Conservation (phyloP, 768 basidiomycete species). For the Lepiota venenata region DNA sequence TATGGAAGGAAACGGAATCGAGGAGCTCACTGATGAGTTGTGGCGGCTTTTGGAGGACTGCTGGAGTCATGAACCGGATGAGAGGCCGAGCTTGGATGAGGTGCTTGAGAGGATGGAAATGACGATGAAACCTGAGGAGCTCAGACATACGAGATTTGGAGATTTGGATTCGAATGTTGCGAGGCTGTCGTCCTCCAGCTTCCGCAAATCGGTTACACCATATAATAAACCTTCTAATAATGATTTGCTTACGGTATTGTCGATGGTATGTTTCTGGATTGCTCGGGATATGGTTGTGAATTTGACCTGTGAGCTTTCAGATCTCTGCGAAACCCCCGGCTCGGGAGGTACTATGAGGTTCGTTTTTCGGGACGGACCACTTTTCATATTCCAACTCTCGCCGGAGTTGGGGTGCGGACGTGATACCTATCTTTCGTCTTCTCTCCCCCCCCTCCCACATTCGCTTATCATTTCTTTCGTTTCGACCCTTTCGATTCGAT, state of each 20-base stretch:
- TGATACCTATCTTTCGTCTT: too few relatives aligned
- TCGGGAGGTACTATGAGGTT: neutral
- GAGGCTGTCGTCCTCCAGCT: slow-evolving; percentile 3
- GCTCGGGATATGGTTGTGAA: neutral
- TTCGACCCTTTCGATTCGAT: too few relatives aligned
- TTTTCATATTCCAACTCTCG: too few relatives aligned
- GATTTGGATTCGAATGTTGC: neutral
- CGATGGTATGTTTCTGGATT: slow-evolving; percentile 1
- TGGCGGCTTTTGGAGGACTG: slow-evolving; percentile 9
- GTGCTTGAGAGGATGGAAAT: slow-evolving; percentile 6
- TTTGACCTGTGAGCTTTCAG: too few relatives aligned
- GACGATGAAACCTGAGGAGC: slow-evolving; percentile 5
- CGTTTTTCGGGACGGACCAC: neutral
- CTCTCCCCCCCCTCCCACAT: too few relatives aligned
- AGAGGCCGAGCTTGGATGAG: neutral
- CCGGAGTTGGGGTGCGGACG: too few relatives aligned
- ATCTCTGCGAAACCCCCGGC: neutral
- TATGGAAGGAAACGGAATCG: neutral
- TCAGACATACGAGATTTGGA: neutral
- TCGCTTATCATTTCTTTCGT: too few relatives aligned
- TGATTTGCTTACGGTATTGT: neutral
- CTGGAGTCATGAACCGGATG: slow-evolving; percentile 6
- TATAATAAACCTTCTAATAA: neutral
- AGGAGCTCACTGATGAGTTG: slow-evolving; percentile 6
- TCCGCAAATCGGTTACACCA: neutral